phyloP scores from a whole-genome alignment of 1,284 basidiomycete genomes.

The Ceratobasidium theobromae region DNA sequence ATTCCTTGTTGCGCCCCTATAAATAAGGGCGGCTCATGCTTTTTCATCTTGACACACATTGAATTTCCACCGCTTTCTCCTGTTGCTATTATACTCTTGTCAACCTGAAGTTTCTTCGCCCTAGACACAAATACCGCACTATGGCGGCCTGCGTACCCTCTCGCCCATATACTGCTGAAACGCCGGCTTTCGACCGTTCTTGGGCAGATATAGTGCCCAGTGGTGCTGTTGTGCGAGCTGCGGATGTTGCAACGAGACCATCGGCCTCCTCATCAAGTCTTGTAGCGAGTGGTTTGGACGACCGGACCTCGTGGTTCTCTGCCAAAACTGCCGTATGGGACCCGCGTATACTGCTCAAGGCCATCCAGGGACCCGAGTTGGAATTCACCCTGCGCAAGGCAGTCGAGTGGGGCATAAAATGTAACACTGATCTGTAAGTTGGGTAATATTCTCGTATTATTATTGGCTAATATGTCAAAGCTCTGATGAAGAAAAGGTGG shows the following conservation, averaged over 20 bases:
- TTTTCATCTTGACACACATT: not conserved
- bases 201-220: slow-evolving; percentile 27
- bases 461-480: not conserved
- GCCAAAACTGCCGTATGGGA: slow-evolving; percentile 30
- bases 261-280: slow-evolving; percentile 1
- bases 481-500: slow-evolving; percentile 19
- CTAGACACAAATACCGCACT: not conserved
- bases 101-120: no score
- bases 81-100: not conserved
- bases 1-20: not conserved
- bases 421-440: slow-evolving; percentile 27
- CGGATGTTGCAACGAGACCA: slow-evolving; percentile 21
- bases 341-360: slow-evolving; percentile 20
- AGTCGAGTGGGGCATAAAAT: slow-evolving; percentile 26
- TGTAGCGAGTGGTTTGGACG: slow-evolving; percentile 8
- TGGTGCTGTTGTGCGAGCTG: slow-evolving; percentile 10
- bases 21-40: not conserved
- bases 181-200: slow-evolving; percentile 25
- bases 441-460: not conserved
- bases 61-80: not conserved
- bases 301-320: slow-evolving; percentile 25
- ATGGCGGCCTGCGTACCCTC: slow-evolving; percentile 24
- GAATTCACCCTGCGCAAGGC: slow-evolving; percentile 20
- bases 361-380: not conserved
- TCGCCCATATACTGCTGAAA: slow-evolving; percentile 17